Evolutionary conservation across 1,139 yeast species (phyloP).

Genomic region (Torulaspora pretoriensis): DNA sequence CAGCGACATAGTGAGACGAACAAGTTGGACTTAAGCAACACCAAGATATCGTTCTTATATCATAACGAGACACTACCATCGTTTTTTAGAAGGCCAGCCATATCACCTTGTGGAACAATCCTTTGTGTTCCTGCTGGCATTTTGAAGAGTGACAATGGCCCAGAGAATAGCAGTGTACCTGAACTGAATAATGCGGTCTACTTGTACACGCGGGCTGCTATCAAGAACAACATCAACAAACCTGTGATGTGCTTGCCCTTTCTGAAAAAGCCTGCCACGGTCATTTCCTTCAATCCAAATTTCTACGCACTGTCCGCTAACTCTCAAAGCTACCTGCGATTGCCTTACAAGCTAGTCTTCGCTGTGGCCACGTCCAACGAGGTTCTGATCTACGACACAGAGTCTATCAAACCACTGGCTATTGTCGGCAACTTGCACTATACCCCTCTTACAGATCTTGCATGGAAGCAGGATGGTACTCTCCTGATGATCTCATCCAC

Average conservation of each 20-base stretch:
- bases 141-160: constrained; percentile 38
- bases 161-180: constrained; percentile 10
- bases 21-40: constrained; percentile 20
- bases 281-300: constrained; percentile 69
- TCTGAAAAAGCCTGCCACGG: constrained; percentile 77
- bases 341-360: constrained; percentile 77
- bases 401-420: constrained; percentile 62
- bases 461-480: constrained; percentile 81
- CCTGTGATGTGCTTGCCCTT: constrained; percentile 79
- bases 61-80: constrained; percentile 86
- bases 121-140: constrained; percentile 82
- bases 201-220: constrained; percentile 66
- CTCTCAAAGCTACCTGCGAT: constrained; percentile 35
- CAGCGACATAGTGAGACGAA: constrained; percentile 20
- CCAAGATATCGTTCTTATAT: constrained; percentile 48
- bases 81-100: constrained; percentile 77
- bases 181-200: constrained; percentile 60
- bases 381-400: constrained; percentile 80
- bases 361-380: constrained; percentile 93
- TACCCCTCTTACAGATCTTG: constrained; percentile 78
- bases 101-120: constrained; percentile 86
- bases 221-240: constrained; percentile 41
- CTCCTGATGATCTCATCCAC: constrained; percentile 75
- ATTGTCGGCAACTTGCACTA: constrained; percentile 77
- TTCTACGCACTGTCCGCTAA: constrained; percentile 43